These are phyloP conservation scores for Penicillium rolfsii DNA, from an alignment of 2,329 filamentous ascomycete genomes.

Conservation along the genomic window DNA sequence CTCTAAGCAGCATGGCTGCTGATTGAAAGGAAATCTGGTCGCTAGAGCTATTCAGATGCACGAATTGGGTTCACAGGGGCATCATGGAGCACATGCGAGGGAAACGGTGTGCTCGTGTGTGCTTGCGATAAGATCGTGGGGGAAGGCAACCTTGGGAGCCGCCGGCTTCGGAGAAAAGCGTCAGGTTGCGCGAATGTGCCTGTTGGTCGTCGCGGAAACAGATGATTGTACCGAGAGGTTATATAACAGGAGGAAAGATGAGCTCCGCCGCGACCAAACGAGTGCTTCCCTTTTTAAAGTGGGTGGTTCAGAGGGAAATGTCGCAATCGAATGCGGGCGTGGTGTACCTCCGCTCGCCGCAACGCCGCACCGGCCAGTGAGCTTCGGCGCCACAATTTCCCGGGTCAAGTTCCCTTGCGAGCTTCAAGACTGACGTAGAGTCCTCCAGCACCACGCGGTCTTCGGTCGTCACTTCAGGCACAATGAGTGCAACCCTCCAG, in stretches of 20 bases:
- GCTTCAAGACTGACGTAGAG: slow-evolving; percentile 32
- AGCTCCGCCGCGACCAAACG: not conserved
- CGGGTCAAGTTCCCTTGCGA: slow-evolving; percentile 20
- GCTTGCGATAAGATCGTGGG: slow-evolving; percentile 28
- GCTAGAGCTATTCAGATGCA: slow-evolving; percentile 1
- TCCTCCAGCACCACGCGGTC: slow-evolving; percentile 12
- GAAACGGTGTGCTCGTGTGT: slow-evolving; percentile 21
- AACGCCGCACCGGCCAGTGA: slow-evolving; percentile 8
- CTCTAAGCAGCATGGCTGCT: slow-evolving; percentile 44
- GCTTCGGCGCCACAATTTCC: slow-evolving; percentile 32
- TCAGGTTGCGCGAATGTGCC: slow-evolving; percentile 11
- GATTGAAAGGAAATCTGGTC: slow-evolving; percentile 2
- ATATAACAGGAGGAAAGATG: not conserved
- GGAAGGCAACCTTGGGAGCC: slow-evolving; percentile 28
- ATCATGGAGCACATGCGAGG: slow-evolving; percentile 26
- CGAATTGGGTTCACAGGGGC: slow-evolving; percentile 27
- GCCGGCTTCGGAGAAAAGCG: slow-evolving; percentile 43
- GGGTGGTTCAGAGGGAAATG: slow-evolving; percentile 16
- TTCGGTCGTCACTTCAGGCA: slow-evolving; percentile 25
- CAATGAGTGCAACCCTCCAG: slow-evolving; percentile 44
- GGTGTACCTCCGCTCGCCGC: slow-evolving; percentile 17
- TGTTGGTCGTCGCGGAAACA: not conserved
- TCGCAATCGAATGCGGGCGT: slow-evolving; percentile 32
- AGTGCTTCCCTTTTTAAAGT: slow-evolving; percentile 12
- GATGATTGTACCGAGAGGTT: not conserved